These are phyloP conservation scores for Leccinum pachyderme DNA, from an alignment of 1,284 basidiomycete species.

Conservation along the genomic window DNA sequence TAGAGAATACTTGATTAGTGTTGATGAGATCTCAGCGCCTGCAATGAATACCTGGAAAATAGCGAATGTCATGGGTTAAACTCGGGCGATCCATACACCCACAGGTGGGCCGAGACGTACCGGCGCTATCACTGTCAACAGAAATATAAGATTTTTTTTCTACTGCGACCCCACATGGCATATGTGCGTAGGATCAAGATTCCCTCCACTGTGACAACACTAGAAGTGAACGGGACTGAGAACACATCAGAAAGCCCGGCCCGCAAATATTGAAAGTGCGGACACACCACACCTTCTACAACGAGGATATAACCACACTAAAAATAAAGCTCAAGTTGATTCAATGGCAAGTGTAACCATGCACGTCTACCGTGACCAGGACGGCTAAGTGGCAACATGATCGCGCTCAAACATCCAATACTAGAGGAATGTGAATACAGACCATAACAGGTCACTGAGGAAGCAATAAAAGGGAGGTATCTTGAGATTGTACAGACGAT, in stretches of 20 bases:
- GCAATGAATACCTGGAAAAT: slow-evolving; percentile 17
- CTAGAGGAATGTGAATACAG: neutral
- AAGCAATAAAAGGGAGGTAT: neutral
- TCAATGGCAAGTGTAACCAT: neutral
- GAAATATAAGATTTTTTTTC: slow-evolving; percentile 16
- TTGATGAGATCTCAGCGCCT: neutral
- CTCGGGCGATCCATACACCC: neutral
- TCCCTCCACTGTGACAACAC: neutral
- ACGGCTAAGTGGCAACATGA: slow-evolving; percentile 7
- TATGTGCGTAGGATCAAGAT: slow-evolving; percentile 22
- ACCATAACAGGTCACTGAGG: neutral
- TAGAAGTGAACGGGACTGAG: neutral
- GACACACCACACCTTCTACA: neutral
- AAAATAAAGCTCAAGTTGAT: neutral
- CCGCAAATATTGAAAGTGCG: neutral
- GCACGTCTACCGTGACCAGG: neutral
- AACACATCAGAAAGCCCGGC: neutral
- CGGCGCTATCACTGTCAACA: slow-evolving; percentile 20
- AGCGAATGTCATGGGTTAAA: neutral
- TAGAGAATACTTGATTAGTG: neutral
- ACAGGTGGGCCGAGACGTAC: slow-evolving; percentile 9
- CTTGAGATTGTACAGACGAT: neutral
- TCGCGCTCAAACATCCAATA: neutral
- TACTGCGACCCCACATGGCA: slow-evolving; percentile 25
- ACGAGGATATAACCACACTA: neutral